Evolutionary conservation across 768 basidiomycete species (phyloP).

Genomic region (Lanmaoa rubissima): DNA sequence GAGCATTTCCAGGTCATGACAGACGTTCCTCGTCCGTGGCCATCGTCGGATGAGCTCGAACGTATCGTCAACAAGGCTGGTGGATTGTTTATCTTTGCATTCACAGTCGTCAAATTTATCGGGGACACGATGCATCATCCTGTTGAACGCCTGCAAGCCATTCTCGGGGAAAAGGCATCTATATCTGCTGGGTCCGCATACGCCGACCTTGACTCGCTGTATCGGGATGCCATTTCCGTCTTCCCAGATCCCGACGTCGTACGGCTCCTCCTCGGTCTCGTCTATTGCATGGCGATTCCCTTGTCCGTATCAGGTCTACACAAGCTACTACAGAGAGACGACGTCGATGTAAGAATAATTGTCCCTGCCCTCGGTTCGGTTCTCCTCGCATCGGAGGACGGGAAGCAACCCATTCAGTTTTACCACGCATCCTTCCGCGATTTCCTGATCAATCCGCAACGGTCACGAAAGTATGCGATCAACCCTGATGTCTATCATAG

Average conservation of each 20-base stretch:
- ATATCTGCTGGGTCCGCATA: slow-evolving; percentile 12
- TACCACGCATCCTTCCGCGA: slow-evolving; percentile 25
- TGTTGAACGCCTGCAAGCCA: slow-evolving; percentile 10
- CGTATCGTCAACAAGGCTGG: slow-evolving; percentile 17
- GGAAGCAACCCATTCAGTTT: slow-evolving; percentile 19
- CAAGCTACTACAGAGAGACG: slow-evolving; percentile 9
- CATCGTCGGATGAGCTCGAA: slow-evolving; percentile 21
- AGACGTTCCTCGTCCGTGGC: slow-evolving; percentile 24
- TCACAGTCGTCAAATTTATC: slow-evolving; percentile 28
- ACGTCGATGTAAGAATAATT: slow-evolving; percentile 15
- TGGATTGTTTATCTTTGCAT: slow-evolving; percentile 31
- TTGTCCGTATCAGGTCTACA: slow-evolving; percentile 15
- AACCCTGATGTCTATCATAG: slow-evolving; percentile 14
- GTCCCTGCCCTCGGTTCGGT: slow-evolving; percentile 18
- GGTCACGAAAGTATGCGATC: slow-evolving; percentile 16
- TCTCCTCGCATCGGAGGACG: slow-evolving; percentile 19
- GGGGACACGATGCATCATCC: slow-evolving; percentile 17
- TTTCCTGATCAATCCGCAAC: slow-evolving; percentile 16
- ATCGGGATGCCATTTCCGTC: slow-evolving; percentile 19
- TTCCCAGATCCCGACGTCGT: slow-evolving; percentile 17
- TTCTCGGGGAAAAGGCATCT: slow-evolving; percentile 4
- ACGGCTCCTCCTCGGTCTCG: slow-evolving; percentile 19
- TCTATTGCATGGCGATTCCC: slow-evolving; percentile 14
- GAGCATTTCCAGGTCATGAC: slow-evolving; percentile 20
- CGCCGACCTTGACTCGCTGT: slow-evolving; percentile 18